Conservation (phyloP, 2,329 filamentous ascomycete species). For the Colletotrichum melonis region DNA sequence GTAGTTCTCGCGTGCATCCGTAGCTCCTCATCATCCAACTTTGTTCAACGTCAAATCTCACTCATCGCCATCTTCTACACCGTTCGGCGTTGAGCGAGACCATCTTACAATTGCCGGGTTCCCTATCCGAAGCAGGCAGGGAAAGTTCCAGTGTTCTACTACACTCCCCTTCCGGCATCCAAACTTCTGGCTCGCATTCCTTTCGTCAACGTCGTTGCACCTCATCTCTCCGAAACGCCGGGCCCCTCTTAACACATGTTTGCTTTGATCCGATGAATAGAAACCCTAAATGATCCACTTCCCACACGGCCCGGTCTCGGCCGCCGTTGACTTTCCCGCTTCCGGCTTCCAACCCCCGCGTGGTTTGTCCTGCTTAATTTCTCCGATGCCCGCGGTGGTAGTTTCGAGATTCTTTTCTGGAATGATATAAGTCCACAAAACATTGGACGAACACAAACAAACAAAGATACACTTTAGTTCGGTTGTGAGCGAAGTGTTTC, state of each 20-base stretch:
- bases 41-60: neutral
- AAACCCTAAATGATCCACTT: neutral
- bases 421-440: neutral
- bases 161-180: neutral
- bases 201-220: conserved; percentile 11
- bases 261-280: conserved; percentile 4
- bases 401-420: neutral
- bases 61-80: neutral
- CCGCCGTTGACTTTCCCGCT: neutral
- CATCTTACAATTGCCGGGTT: neutral
- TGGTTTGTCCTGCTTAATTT: neutral
- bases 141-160: neutral
- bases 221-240: conserved; percentile 23
- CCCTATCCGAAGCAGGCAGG: neutral
- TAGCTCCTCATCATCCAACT: neutral
- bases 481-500: neutral
- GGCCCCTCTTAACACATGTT: neutral
- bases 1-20: too few relatives aligned
- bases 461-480: neutral
- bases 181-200: neutral
- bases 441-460: neutral
- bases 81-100: neutral
- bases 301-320: conserved; percentile 12
- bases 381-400: neutral
- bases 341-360: neutral